These are phyloP conservation scores for Polyplosphaeria fusca DNA, from an alignment of 495 filamentous ascomycete species.

Conservation along the genomic window DNA sequence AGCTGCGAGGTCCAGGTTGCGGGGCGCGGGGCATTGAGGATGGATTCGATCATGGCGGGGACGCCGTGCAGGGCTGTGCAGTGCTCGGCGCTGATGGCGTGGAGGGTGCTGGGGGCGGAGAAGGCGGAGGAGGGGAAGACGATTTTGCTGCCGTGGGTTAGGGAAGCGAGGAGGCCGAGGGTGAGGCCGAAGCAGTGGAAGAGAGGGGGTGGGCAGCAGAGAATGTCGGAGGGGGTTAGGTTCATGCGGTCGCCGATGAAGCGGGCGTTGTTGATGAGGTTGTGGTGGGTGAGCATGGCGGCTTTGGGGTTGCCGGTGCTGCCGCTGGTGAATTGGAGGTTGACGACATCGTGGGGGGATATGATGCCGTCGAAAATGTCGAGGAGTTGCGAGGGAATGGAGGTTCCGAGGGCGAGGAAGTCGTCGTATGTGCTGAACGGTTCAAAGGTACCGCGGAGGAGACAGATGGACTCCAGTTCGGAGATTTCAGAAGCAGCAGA, in stretches of 20 bases:
- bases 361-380: slow-evolving; percentile 53
- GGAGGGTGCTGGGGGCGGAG: slow-evolving; percentile 55
- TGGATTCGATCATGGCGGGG: slow-evolving; percentile 68
- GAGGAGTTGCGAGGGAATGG: slow-evolving; percentile 21
- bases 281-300: slow-evolving; percentile 71
- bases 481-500: slow-evolving; percentile 31
- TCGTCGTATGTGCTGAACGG: slow-evolving; percentile 52
- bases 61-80: slow-evolving; percentile 72
- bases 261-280: slow-evolving; percentile 66
- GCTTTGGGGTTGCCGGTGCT: slow-evolving; percentile 70
- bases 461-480: slow-evolving; percentile 46
- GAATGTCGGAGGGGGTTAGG: slow-evolving; percentile 57
- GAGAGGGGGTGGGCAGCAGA: slow-evolving; percentile 68
- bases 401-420: slow-evolving; percentile 45
- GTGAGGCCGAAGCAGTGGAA: slow-evolving; percentile 77
- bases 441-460: slow-evolving; percentile 51
- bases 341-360: slow-evolving; percentile 61
- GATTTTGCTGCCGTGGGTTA: slow-evolving; percentile 65
- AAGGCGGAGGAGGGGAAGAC: slow-evolving; percentile 66
- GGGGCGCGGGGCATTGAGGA: slow-evolving; percentile 55
- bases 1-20: slow-evolving; percentile 47
- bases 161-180: slow-evolving; percentile 62
- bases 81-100: slow-evolving; percentile 58
- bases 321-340: slow-evolving; percentile 69
- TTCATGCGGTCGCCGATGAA: slow-evolving; percentile 69